These are phyloP conservation scores for Fusarium bactridioides DNA, from an alignment of 2,329 filamentous ascomycete genomes.

Conservation along the genomic window DNA sequence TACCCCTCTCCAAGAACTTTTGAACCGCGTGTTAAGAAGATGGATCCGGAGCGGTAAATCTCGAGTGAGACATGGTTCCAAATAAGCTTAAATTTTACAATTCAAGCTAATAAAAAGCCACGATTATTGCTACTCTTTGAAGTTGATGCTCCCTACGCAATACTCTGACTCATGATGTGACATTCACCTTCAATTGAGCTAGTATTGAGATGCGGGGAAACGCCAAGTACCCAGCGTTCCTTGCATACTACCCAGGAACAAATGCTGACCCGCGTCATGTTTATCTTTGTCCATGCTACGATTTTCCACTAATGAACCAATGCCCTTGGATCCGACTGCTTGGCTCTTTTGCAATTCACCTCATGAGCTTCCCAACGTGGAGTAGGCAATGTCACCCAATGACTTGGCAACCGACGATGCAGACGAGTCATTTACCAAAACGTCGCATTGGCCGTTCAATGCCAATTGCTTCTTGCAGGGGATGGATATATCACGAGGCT, in stretches of 20 bases:
- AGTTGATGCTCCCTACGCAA: no score
- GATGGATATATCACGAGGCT: background rate
- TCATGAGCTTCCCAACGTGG: conserved; percentile 17
- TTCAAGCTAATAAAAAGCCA: background rate
- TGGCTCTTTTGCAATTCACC: background rate
- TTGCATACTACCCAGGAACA: background rate
- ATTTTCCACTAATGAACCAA: background rate
- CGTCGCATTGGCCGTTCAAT: background rate
- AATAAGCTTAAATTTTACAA: conserved; percentile 12
- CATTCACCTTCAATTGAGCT: no score
- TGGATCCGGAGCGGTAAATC: background rate
- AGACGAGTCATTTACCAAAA: background rate
- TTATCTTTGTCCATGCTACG: background rate
- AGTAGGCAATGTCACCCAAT: background rate
- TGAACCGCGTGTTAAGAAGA: background rate
- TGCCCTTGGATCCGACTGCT: background rate
- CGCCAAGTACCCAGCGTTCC: background rate
- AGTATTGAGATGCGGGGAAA: no score
- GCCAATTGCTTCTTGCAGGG: background rate
- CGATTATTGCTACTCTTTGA: no score
- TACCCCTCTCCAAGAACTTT: conserved; percentile 6
- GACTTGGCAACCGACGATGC: conserved; percentile 1
- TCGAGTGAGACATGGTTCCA: background rate
- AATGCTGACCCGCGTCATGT: background rate
- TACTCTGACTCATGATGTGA: no score